Evolutionary conservation across 73 alveolate species (phyloP), one percentile per base, ranked within the genome.

Genomic region (Halteria grandinella): DNA sequence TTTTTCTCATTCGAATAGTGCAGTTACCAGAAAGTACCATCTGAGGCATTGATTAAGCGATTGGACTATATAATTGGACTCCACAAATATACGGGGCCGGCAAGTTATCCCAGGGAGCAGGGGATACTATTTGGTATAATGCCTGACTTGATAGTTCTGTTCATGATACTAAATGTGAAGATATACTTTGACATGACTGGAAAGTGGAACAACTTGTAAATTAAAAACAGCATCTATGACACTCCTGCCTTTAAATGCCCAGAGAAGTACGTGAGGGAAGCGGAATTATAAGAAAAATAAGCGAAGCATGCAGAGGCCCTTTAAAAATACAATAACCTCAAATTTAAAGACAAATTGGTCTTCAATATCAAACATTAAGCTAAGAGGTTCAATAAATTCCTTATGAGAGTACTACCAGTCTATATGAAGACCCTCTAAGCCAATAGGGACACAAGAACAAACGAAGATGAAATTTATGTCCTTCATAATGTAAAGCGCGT

Each of bases 61-160:
- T 43, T 80, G 3, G 95, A 87, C 47, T 87, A 69, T 53, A 70
- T 87, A 3, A 80, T 87, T 20, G 95, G 95, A 10, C 51, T 87
- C 15, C 72, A 70, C 50, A 87, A 87, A 62, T 87, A 79, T 63
- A 52, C 85, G 0, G 91, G 91, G 23, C 82, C 86, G 4, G 73
- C 59, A 33, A 47, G 85, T 14, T 81, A 64, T 55, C 83, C 87
- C 29, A 77, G 81, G 36, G 78, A 79, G 32, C 44, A 51, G 32
- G 90, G 90, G 23, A 52, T 79, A 17, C 53, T 79, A 31, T 20
- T 32, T 1, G 85, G 88, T 14, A 71, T 87, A 0, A 49, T 78
- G 43, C 59, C 69, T 18, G 95, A 87, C 33, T 47, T 79, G 18
- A 0, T 81, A 12, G 55, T 79, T 5, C 58, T 87, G 24, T 32